A percentile compares a stretch with the other conserved stretches of the same genome.
phyloP scores from a whole-genome alignment of 257 asterid genomes.

The Petunia axillaris region DNA sequence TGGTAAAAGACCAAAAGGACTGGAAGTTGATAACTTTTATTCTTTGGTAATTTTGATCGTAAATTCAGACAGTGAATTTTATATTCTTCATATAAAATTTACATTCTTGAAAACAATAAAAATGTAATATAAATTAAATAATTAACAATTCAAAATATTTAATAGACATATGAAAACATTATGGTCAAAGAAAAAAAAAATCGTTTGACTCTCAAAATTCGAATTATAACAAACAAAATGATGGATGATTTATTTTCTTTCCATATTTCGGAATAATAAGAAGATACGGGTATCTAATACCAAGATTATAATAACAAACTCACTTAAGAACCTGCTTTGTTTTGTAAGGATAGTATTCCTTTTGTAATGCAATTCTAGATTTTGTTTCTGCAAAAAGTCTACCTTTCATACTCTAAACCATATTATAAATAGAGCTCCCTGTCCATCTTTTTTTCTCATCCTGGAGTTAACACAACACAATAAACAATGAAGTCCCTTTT shows the following conservation, averaged over 20 bases:
- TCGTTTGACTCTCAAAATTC: neutral
- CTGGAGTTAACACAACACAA: neutral
- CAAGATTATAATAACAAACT: neutral
- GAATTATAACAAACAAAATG: too few species aligned
- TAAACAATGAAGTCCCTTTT: constrained; percentile 33
- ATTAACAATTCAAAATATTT: too few species aligned
- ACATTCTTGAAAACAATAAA: too few species aligned
- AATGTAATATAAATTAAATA: too few species aligned
- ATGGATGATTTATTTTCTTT: neutral
- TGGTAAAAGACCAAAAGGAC: neutral
- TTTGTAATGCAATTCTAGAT: neutral
- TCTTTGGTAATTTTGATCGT: too few species aligned
- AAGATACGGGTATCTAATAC: too few species aligned
- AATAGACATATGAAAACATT: too few species aligned
- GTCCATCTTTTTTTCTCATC: neutral
- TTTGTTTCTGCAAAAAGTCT: neutral
- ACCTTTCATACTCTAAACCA: neutral
- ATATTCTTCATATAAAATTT: too few species aligned
- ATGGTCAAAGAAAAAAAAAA: too few species aligned
- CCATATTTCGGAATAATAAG: too few species aligned
- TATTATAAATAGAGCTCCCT: constrained; percentile 4
- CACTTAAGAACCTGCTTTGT: neutral
- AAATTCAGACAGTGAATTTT: too few species aligned
- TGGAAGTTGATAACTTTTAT: neutral
- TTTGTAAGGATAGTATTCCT: neutral